Evolutionary conservation across 2,329 filamentous ascomycete genomes (phyloP).

Genomic region (Myriangium duriaei): DNA sequence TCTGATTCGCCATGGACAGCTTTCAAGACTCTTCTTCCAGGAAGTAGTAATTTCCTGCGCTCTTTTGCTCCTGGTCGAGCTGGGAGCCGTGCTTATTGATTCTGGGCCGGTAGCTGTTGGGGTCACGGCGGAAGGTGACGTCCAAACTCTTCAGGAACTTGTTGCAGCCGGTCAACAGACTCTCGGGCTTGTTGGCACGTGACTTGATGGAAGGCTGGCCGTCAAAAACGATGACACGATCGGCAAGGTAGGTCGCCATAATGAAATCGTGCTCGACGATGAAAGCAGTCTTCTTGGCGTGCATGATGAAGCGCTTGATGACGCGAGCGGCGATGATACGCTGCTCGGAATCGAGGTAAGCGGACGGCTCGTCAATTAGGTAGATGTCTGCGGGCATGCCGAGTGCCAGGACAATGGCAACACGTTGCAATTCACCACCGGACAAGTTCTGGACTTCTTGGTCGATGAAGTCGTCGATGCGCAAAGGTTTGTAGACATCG

Average conservation of each 20-base stretch:
- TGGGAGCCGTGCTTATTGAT: conserved; percentile 97
- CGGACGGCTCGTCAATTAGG: conserved; percentile 92
- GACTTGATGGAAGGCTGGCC: conserved; percentile 81
- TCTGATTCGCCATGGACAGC: conserved; percentile 35
- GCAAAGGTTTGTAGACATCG: conserved; percentile 98
- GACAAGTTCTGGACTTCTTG: conserved; percentile 99
- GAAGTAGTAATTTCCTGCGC: conserved; percentile 94
- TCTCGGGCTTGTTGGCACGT: conserved; percentile 81
- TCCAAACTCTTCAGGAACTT: conserved; percentile 91
- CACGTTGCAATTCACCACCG: conserved; percentile 98
- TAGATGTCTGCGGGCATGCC: conserved; percentile 96
- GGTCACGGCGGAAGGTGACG: conserved; percentile 96
- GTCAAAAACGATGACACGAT: conserved; percentile 97
- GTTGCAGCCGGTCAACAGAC: conserved; percentile 90
- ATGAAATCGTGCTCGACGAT: conserved; percentile 99
- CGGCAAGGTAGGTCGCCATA: conserved; percentile 74
- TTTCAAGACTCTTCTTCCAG: conserved; percentile 72
- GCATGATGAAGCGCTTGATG: conserved; percentile 99
- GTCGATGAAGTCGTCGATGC: conserved; percentile 97
- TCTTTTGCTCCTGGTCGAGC: conserved; percentile 95
- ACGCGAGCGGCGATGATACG: conserved; percentile 94
- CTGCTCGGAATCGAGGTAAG: conserved; percentile 97
- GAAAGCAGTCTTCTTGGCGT: conserved; percentile 98
- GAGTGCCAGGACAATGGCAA: conserved; percentile 92
- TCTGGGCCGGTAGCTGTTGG: conserved; percentile 87